Evolutionary conservation across 345 rosid genomes (phyloP).

Genomic region (Salix brachista): DNA sequence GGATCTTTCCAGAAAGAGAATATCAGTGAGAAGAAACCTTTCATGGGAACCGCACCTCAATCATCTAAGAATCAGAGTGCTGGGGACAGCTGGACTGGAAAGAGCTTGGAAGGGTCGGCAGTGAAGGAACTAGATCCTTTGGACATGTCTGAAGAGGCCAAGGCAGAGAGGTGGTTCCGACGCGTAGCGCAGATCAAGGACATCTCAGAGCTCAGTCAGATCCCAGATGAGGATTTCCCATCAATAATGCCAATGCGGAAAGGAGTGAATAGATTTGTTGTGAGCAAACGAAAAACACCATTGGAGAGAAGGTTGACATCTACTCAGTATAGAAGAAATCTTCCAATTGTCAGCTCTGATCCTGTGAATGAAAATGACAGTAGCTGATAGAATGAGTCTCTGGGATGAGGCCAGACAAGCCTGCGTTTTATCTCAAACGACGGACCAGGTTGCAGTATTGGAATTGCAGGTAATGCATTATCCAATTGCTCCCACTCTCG

Average conservation of each 20-base stretch:
- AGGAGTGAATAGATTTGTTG: conserved; percentile 94
- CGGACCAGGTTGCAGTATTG: too few species aligned
- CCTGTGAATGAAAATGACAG: conserved; percentile 37
- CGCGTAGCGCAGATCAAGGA: conserved; percentile 89
- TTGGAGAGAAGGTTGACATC: conserved; percentile 85
- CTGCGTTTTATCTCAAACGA: too few species aligned
- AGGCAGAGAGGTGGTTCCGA: conserved; percentile 94
- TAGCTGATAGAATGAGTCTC: conserved; percentile 10
- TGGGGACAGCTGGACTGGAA: conserved; percentile 47
- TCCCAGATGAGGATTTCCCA: conserved; percentile 96
- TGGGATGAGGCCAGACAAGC: too few species aligned
- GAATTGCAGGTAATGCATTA: too few species aligned
- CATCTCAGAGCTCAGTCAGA: conserved; percentile 95
- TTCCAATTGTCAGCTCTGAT: conserved; percentile 49
- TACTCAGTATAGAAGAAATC: conserved; percentile 62
- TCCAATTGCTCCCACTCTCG: too few species aligned
- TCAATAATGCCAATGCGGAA: conserved; percentile 99
- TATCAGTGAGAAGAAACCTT: conserved; percentile 7
- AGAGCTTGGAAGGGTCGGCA: conserved; percentile 88
- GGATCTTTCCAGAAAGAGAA: conserved; percentile 11
- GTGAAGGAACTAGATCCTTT: conserved; percentile 77
- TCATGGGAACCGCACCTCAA: conserved; percentile 13
- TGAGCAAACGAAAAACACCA: conserved; percentile 94
- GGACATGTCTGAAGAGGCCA: conserved; percentile 99
- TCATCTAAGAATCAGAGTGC: conserved; percentile 22